Evolutionary conservation across 148 eudicot genomes (phyloP), one percentile per base, ranked within the genome.

Genomic region (Pouteria glomerata): DNA sequence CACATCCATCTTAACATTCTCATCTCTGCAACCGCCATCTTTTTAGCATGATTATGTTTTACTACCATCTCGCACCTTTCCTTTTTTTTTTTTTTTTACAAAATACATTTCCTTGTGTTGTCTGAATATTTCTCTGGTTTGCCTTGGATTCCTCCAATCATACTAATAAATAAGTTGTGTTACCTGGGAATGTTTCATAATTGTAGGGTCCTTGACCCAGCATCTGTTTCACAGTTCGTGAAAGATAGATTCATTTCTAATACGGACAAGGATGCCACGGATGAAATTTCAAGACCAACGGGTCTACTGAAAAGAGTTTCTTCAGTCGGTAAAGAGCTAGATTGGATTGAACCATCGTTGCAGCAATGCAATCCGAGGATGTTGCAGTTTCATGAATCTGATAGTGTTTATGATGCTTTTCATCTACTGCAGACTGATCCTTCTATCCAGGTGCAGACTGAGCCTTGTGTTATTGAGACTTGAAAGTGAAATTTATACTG

Each of bases 271-370:
- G 78, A 80, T 48, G 57, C 68, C 59, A 45, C 64, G 37, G 78
- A 69, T 53, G 73, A 73, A 30, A 21, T 52, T 12, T 41, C 60
- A 58, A 80, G 77, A 50, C 74, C 67, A 48, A 63, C 45, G 10
- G 62, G 73, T 70, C 41, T 58, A 16, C 34, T 71, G 63, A 69
- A 72, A 53, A 79, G 71, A 73, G 70, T 71, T 68, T 63, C 85
- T 68, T 87, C 86, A 24, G 57, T 31, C 66, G 86, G 86, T 66
- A 80, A 82, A 3, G 82, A 78, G 44, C 48, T 70, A 35, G 94
- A 90, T 72, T 92, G 96, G 96, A 35, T 86, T 60, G 97, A 92
- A 57, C 97, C 97, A 34, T 76, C 91, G n/a, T 8, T 68, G 75
- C 80, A 82, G 45, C 78, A 73, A 26, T 81, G 71, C 69, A 68